Evolutionary conservation across 805 yeast species (phyloP).

Genomic region (Sugiyamaella chiloensis): DNA sequence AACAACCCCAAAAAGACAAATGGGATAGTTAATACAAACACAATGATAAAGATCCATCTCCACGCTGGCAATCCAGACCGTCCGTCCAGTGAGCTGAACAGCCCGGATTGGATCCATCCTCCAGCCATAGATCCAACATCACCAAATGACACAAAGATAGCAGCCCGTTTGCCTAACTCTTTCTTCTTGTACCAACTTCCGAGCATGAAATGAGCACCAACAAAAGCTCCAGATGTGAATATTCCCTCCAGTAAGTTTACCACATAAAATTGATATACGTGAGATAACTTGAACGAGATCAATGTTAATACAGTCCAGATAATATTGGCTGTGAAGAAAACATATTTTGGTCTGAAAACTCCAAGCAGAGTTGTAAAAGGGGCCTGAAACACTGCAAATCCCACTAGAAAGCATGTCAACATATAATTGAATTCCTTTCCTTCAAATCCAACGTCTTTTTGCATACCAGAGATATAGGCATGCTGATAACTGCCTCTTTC

Average conservation of each 20-base stretch:
- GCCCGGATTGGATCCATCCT: slow-evolving; percentile 49
- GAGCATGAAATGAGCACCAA: slow-evolving; percentile 37
- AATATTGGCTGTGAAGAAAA: slow-evolving; percentile 36
- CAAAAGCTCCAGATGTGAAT: slow-evolving; percentile 45
- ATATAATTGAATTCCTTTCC: slow-evolving; percentile 58
- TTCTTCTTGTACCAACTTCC: slow-evolving; percentile 41
- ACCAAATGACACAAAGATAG: slow-evolving; percentile 40
- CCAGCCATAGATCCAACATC: slow-evolving; percentile 48
- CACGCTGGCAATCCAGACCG: slow-evolving; percentile 49
- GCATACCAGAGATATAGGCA: slow-evolving; percentile 66
- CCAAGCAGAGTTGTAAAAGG: slow-evolving; percentile 65
- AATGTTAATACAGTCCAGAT: slow-evolving; percentile 24
- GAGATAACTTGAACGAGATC: slow-evolving; percentile 25
- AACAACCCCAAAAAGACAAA: slow-evolving; percentile 13
- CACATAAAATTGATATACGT: slow-evolving; percentile 41
- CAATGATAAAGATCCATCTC: slow-evolving; percentile 61
- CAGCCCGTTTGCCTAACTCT: slow-evolving; percentile 36
- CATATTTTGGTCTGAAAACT: slow-evolving; percentile 47
- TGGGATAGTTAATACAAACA: slow-evolving; percentile 16
- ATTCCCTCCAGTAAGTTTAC: slow-evolving; percentile 48
- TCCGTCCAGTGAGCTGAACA: slow-evolving; percentile 40
- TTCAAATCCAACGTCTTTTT: slow-evolving; percentile 51
- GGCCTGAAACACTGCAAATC: slow-evolving; percentile 60
- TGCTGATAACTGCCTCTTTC: slow-evolving; percentile 27
- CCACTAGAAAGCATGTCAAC: slow-evolving; percentile 55